phyloP scores from a whole-genome alignment of 441 rosid species.

The Mallotus repandus region DNA sequence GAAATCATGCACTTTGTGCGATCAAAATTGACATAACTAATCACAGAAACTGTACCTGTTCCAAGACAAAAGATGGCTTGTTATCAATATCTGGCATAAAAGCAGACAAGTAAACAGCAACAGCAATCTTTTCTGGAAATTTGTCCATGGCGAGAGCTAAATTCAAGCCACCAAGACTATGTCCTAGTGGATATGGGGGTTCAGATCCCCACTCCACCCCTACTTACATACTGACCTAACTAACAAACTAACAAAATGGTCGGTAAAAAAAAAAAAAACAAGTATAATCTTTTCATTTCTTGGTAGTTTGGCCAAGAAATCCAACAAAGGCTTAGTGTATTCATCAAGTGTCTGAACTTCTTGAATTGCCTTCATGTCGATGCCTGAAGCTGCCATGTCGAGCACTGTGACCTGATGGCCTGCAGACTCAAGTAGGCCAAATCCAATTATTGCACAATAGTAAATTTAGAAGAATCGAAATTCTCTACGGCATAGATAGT shows the following conservation, averaged over 20 bases:
- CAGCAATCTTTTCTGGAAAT: slow-evolving; percentile 55
- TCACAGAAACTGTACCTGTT: slow-evolving; percentile 6
- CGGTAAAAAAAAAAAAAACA: no score
- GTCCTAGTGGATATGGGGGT: no score
- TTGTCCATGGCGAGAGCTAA: slow-evolving; percentile 57
- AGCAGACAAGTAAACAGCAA: slow-evolving; percentile 55
- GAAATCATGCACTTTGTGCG: no score
- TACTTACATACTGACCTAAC: no score
- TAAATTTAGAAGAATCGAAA: no score
- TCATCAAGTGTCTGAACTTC: slow-evolving; percentile 37
- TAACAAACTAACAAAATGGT: no score
- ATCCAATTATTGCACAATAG: no score
- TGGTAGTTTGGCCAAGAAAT: slow-evolving; percentile 41
- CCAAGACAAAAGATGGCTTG: slow-evolving; percentile 38
- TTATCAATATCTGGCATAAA: slow-evolving; percentile 56
- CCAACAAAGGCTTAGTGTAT: slow-evolving; percentile 49
- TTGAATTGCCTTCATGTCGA: slow-evolving; percentile 37
- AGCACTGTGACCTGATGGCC: slow-evolving; percentile 44
- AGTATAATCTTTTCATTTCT: slow-evolving; percentile 45
- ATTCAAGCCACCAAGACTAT: slow-evolving; percentile 58
- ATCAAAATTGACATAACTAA: no score
- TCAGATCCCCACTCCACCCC: no score
- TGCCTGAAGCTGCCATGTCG: slow-evolving; percentile 52
- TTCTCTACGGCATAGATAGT: no score
- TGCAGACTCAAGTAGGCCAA: slow-evolving; percentile 36